Base-by-base conservation (phyloP, 2,329 filamentous ascomycete genomes). In the Fusarium chuoi region DNA sequence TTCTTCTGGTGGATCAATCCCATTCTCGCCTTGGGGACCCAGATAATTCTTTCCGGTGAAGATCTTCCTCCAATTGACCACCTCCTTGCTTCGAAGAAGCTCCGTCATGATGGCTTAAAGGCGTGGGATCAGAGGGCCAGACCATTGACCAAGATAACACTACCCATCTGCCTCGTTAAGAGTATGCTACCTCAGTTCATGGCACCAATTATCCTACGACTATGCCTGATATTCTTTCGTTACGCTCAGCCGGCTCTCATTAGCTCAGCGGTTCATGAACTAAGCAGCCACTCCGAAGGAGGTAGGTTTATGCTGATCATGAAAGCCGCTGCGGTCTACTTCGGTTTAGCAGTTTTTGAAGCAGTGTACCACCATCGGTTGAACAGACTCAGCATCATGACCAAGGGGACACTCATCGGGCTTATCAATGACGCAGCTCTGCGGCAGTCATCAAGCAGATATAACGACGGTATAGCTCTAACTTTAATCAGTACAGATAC, bases 231-330 rank as follows among this genome's bases (percentile, higher is more conserved):
- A 6, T 24, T 48, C 20, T 59, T 59, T 17, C 56, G 56, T 18
- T 59, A 49, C 7, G 41, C 56, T 0, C 56, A 59, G 24, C 56
- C 56, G 2, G 56, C 44, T 22, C 42, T 59, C 8, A 59, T 59
- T 4, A 49, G 30, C 24, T 49, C 56, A 24, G 42, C 24, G 2
- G 14, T 59, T n/a, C 42, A n/a, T 4, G 38, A 4, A 5, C 42
- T 59, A 3, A 9, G 42, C 3, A 12, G 11, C 8, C 10, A 30
- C 3, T 38, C 41, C 1, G 2, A 7, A 1, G 38, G 6, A 3
- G 3, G 4, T 15, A 24, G 38, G 17, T 4, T 15, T 6, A 18
- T 38, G 4, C 3, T 49, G 10, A 49, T 59, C 4, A 1, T 30
- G 0, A 28, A 56, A 14, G 38, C 26, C 8, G 22, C 38, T 3